Evolutionary conservation across 2,329 filamentous ascomycete species (phyloP), one percentile per base, ranked within the genome.

Genomic region (Penicillium sp.): DNA sequence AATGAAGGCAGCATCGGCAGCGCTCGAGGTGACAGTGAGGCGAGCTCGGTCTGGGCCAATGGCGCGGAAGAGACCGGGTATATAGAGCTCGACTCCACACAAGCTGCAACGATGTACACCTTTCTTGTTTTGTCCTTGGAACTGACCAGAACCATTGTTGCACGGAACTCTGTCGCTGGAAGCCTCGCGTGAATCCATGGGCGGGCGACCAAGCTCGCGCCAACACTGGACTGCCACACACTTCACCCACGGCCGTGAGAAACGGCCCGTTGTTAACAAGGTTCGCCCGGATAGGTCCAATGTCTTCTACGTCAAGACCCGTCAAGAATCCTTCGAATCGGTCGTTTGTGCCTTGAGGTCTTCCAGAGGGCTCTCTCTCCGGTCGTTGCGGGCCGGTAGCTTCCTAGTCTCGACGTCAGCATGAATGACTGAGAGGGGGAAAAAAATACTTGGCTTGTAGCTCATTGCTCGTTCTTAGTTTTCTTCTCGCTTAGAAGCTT

Each of bases 361-460:
- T 25, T 41, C 13, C 11, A 20, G 10, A 20, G n/a, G 39, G 20
- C 9, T 7, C 5, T 41, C 18, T 24, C 18, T 18, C 2, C 10
- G 27, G 27, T 30, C 11, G 39, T 16, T 24, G n/a, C 39, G 33
- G 47, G 44, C 55, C 56, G 54, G 47, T 48, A 50, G 40, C 48
- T 60, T 65, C 56, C 57, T 60, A 41, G 33, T 49, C 48, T 59
- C 63, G 53, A 68, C 64, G 67, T 70, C 67, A 70, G 64, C 55
- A 69, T 68, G 66, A 68, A 63, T 57, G 56, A 54, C 50, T n/a
- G n/a, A 45, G 40, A 46, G 36, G 22, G 16, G 24, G 43, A 31
- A 18, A 38, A 31, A 10, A 14, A n/a, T 49, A 28, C 27, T 5
- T 11, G 16, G 3, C 5, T 36, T 11, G 27, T 30, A 46, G 40